phyloP scores from a whole-genome alignment of 192 early-diverging fungal genomes.

The Thamnidium elegans region DNA sequence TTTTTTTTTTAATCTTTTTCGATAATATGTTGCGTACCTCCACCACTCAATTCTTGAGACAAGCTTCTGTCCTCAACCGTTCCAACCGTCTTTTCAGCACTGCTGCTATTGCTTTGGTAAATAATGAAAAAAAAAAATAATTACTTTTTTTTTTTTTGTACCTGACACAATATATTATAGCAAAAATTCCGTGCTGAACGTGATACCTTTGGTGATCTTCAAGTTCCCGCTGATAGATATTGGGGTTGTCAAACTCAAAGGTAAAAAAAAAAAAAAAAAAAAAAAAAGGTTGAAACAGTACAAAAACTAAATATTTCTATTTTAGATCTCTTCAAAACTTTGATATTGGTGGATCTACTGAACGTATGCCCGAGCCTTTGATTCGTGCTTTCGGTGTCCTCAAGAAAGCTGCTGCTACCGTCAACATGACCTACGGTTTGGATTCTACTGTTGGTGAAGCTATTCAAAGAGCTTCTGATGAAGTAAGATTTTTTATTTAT shows the following conservation, averaged over 20 bases:
- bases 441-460: constrained; percentile 80
- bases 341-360: constrained; percentile 89
- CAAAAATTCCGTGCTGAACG: constrained; percentile 70
- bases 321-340: constrained; percentile 91
- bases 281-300: not conserved
- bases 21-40: constrained; percentile 32
- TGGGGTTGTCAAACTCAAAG: constrained; percentile 98
- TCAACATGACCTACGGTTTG: constrained; percentile 90
- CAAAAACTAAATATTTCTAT: not conserved
- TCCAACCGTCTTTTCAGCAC: constrained; percentile 32
- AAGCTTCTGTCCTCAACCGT: constrained; percentile 13
- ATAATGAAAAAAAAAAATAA: not conserved
- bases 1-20: no score
- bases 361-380: constrained; percentile 94
- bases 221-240: constrained; percentile 94
- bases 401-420: constrained; percentile 93
- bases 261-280: constrained; percentile 34
- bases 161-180: constrained; percentile 28
- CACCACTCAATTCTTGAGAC: constrained; percentile 21
- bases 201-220: constrained; percentile 92
- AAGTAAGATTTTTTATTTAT: constrained; percentile 45
- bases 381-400: constrained; percentile 94
- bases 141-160: constrained; percentile 7
- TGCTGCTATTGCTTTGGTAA: constrained; percentile 34
- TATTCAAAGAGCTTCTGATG: constrained; percentile 86